Evolutionary conservation across 208 protist species (phyloP).

Genomic region (Kentomonas sorsogonicus): DNA sequence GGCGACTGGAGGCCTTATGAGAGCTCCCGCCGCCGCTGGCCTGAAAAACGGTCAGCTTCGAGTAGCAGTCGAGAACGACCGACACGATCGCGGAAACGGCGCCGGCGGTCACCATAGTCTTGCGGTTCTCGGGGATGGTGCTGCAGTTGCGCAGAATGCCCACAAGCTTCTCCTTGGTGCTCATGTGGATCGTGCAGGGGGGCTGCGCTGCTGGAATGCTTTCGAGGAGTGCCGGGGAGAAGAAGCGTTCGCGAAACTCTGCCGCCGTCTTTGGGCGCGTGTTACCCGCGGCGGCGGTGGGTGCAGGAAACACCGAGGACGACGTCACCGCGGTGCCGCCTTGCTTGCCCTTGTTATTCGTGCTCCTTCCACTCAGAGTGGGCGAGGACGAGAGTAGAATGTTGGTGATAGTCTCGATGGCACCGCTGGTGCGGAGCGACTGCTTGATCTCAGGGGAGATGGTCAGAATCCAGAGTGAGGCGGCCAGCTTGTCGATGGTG

Average conservation of each 20-base stretch:
- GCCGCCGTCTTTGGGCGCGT: constrained; percentile 4
- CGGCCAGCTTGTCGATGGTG: constrained; percentile 85
- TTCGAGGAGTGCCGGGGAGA: constrained; percentile 17
- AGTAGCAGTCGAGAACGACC: constrained; percentile 76
- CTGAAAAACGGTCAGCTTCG: constrained; percentile 27
- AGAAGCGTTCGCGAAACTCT: constrained; percentile 13
- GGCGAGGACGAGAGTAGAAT: constrained; percentile 62
- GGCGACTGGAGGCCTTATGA: constrained; percentile 44
- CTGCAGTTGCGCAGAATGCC: constrained; percentile 88
- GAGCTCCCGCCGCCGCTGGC: constrained; percentile 11
- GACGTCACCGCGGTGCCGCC: too few species aligned
- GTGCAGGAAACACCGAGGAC: too few species aligned
- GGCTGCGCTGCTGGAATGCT: constrained; percentile 29
- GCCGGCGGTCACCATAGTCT: constrained; percentile 40
- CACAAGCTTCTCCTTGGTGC: constrained; percentile 77
- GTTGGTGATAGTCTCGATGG: constrained; percentile 61
- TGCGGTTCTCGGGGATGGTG: constrained; percentile 75
- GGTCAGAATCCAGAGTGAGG: constrained; percentile 88
- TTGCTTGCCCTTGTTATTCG: too few species aligned
- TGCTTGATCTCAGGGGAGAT: constrained; percentile 89
- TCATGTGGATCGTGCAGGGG: constrained; percentile 40
- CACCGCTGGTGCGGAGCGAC: constrained; percentile 62
- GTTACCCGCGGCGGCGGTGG: constrained; percentile 2
- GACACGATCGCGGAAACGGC: constrained; percentile 64
- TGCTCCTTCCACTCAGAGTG: constrained; percentile 31